Conservation (phyloP, 768 basidiomycete species). For the Tricholoma flavovirens region DNA sequence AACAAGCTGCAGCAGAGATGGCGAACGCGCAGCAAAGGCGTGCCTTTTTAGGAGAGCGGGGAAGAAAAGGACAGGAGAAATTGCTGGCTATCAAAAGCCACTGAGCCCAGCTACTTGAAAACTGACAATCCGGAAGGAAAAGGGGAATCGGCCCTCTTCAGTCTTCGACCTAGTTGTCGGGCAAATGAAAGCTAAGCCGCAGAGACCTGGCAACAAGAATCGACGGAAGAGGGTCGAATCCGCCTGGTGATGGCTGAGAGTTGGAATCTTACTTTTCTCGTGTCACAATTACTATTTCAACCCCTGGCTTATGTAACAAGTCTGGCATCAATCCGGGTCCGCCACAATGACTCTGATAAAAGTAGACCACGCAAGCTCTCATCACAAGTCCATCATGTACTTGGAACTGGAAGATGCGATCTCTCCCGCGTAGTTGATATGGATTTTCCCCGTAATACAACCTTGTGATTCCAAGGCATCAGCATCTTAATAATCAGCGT, state of each 20-base stretch:
- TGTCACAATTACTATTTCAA: constrained; percentile 15
- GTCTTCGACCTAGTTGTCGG: constrained; percentile 37
- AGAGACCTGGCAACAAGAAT: constrained; percentile 42
- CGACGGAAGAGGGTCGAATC: constrained; percentile 47
- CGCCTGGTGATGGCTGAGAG: constrained; percentile 35
- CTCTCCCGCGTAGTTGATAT: not conserved
- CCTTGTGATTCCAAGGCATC: too few relatives aligned
- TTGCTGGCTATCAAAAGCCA: constrained; percentile 25
- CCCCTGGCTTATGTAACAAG: constrained; percentile 13
- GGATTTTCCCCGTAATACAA: too few relatives aligned
- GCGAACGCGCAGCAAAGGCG: constrained; percentile 93
- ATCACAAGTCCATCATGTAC: not conserved
- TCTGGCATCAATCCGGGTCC: constrained; percentile 5
- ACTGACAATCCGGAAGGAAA: constrained; percentile 17
- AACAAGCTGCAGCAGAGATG: constrained; percentile 36
- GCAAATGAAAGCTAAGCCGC: constrained; percentile 23
- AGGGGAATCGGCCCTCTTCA: constrained; percentile 36
- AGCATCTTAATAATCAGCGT: too few relatives aligned
- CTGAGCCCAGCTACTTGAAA: constrained; percentile 26
- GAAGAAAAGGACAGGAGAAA: constrained; percentile 25
- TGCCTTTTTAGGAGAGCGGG: constrained; percentile 57
- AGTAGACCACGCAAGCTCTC: too few relatives aligned
- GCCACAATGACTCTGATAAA: not conserved
- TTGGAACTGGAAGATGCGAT: too few relatives aligned
- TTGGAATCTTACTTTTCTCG: constrained; percentile 13